phyloP scores from a whole-genome alignment of 208 protist genomes.

The Sergeia podlipaevii region DNA sequence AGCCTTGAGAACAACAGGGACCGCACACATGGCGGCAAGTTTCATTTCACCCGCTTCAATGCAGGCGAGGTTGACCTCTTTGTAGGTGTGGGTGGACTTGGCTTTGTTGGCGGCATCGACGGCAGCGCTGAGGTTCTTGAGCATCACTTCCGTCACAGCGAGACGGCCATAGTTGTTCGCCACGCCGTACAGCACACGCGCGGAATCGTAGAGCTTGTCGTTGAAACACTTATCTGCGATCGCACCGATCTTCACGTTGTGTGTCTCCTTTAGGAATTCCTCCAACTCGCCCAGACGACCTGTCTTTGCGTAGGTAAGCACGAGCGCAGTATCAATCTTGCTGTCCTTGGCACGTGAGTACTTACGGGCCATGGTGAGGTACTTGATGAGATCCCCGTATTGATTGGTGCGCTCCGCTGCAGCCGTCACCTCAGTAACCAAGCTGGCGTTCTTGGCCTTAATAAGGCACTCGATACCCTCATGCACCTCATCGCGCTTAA shows the following conservation, averaged over 20 bases:
- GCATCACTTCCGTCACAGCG: conserved; percentile 94
- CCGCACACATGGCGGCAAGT: conserved; percentile 96
- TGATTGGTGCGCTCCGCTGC: conserved; percentile 89
- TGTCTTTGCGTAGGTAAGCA: conserved; percentile 97
- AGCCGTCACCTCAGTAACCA: conserved; percentile 91
- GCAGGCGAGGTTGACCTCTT: conserved; percentile 96
- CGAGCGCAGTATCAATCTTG: conserved; percentile 98
- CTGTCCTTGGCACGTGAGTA: conserved; percentile 80
- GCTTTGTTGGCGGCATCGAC: conserved; percentile 99
- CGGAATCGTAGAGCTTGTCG: conserved; percentile 97
- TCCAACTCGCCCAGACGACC: conserved; percentile 97
- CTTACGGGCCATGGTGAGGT: conserved; percentile 97
- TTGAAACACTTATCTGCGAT: conserved; percentile 99
- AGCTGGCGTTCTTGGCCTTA: conserved; percentile 95
- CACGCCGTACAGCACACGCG: conserved; percentile 97
- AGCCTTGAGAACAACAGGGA: conserved; percentile 97
- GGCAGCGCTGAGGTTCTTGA: conserved; percentile 93
- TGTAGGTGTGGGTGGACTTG: conserved; percentile 96
- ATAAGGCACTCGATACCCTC: conserved; percentile 98
- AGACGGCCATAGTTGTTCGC: conserved; percentile 96
- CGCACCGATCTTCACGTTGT: conserved; percentile 94
- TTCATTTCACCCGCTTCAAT: conserved; percentile 98
- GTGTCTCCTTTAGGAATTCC: conserved; percentile 98
- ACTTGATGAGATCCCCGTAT: conserved; percentile 97
- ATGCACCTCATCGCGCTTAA: conserved; percentile 86